These are phyloP conservation scores for Globisporangium recalcitrans DNA, from an alignment of 352 stramenopile genomes.

Conservation along the genomic window DNA sequence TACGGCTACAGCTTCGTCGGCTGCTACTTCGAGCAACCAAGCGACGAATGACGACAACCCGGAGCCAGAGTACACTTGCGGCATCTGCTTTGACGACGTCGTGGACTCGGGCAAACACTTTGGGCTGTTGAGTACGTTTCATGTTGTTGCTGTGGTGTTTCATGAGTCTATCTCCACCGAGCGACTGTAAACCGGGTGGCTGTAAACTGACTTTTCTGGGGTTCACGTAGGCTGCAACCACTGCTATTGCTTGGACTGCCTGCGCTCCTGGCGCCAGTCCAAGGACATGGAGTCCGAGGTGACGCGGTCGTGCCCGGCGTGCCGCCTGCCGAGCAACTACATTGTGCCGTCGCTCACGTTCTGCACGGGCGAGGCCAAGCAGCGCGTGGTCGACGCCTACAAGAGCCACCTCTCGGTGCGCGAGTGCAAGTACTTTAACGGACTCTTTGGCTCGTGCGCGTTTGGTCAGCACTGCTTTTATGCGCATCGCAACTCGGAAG, in stretches of 20 bases:
- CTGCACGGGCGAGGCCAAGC: slow-evolving; percentile 56
- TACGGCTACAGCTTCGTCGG: not conserved
- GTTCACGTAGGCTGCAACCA: slow-evolving; percentile 63
- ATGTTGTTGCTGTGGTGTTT: not conserved
- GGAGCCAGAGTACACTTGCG: slow-evolving; percentile 55
- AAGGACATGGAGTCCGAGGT: slow-evolving; percentile 73
- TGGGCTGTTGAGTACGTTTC: slow-evolving; percentile 57
- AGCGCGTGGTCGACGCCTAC: slow-evolving; percentile 54
- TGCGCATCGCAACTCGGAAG: slow-evolving; percentile 51
- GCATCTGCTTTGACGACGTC: slow-evolving; percentile 83
- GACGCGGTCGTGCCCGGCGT: slow-evolving; percentile 60
- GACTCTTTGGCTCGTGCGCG: slow-evolving; percentile 56
- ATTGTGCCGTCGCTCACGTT: slow-evolving; percentile 80
- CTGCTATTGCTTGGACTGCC: slow-evolving; percentile 73
- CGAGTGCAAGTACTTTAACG: slow-evolving; percentile 81
- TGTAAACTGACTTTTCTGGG: not conserved
- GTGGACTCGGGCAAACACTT: slow-evolving; percentile 74
- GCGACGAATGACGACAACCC: slow-evolving; percentile 14
- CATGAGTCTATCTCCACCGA: not conserved
- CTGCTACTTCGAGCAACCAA: slow-evolving; percentile 5
- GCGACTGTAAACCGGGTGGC: too few species aligned
- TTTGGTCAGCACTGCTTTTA: slow-evolving; percentile 78
- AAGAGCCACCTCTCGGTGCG: slow-evolving; percentile 69
- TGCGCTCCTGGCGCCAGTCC: slow-evolving; percentile 64
- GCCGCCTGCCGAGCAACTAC: slow-evolving; percentile 61